Conservation (phyloP, 2,329 filamentous ascomycete genomes). For the Fusarium sarcochroum region DNA sequence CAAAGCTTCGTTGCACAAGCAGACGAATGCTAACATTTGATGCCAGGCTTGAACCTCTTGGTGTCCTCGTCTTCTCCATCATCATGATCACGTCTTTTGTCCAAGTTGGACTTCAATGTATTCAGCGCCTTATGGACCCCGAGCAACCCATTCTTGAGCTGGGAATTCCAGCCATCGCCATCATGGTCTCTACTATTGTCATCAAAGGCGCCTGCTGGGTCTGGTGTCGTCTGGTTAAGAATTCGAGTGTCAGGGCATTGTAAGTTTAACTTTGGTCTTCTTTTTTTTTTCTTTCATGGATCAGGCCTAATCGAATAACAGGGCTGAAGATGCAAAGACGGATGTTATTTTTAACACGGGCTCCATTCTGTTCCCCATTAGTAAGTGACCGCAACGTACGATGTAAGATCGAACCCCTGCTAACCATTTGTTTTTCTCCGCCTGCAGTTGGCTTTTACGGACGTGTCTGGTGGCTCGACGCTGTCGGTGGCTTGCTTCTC, state of each 20-base stretch:
- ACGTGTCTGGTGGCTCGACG: constrained; percentile 87
- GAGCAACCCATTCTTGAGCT: constrained; percentile 81
- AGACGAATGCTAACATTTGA: constrained; percentile 36
- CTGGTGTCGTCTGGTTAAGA: constrained; percentile 88
- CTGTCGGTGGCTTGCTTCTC: constrained; percentile 82
- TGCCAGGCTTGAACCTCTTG: constrained; percentile 79
- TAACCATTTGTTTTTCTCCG: constrained; percentile 29
- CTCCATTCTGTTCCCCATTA: constrained; percentile 86
- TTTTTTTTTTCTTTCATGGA: background rate
- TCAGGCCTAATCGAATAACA: constrained; percentile 41
- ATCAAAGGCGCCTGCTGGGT: constrained; percentile 88
- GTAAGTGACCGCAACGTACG: constrained; percentile 55
- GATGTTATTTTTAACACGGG: constrained; percentile 94
- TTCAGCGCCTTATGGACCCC: constrained; percentile 71
- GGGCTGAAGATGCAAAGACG: constrained; percentile 69
- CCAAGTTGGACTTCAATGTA: constrained; percentile 80
- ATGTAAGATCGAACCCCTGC: constrained; percentile 21
- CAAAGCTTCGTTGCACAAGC: background rate
- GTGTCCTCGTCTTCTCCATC: constrained; percentile 84
- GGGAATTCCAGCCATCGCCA: constrained; percentile 77
- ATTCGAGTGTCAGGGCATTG: constrained; percentile 87
- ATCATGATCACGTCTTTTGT: constrained; percentile 90
- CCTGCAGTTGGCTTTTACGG: constrained; percentile 76
- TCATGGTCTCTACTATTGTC: constrained; percentile 85
- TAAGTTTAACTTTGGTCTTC: constrained; percentile 54